Conservation (phyloP, 805 yeast species). For the Metschnikowia cerradonensis region DNA sequence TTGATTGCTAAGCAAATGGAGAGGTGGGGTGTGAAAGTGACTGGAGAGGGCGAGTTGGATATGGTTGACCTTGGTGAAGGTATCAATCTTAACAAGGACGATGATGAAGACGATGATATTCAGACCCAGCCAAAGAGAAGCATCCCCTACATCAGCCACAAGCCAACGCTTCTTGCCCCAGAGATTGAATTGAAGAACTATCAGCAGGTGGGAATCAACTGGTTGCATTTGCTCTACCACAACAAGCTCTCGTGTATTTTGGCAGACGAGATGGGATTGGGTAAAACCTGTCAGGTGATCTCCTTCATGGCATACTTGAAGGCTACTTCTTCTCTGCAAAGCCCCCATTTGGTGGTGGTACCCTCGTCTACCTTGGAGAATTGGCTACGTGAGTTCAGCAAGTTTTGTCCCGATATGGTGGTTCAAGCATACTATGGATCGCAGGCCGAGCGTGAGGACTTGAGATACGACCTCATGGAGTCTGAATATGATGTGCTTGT, state of each 20-base stretch:
- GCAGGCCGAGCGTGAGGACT: constrained; percentile 76
- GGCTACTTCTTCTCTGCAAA: constrained; percentile 48
- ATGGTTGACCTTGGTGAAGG: constrained; percentile 43
- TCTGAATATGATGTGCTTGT: constrained; percentile 80
- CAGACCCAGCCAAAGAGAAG: constrained; percentile 22
- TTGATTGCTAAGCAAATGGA: constrained; percentile 66
- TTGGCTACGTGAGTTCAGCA: constrained; percentile 91
- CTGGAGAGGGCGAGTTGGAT: constrained; percentile 67
- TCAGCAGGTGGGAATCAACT: constrained; percentile 95
- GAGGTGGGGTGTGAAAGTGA: constrained; percentile 83
- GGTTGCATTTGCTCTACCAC: constrained; percentile 79
- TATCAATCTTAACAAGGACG: constrained; percentile 9
- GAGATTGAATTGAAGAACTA: constrained; percentile 75
- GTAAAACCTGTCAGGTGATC: constrained; percentile 95
- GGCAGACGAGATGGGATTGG: constrained; percentile 99
- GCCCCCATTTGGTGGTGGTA: constrained; percentile 91
- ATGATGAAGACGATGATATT: constrained; percentile 34
- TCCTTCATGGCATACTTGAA: constrained; percentile 84
- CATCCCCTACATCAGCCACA: constrained; percentile 53
- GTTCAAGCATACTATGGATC: constrained; percentile 95
- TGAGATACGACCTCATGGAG: constrained; percentile 62
- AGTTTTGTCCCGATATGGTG: constrained; percentile 75
- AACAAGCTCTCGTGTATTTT: constrained; percentile 83
- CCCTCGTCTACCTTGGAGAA: constrained; percentile 96
- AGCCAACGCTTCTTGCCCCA: constrained; percentile 64